A percentile compares a stretch with the other conserved stretches of the same genome.
Evolutionary conservation across 371 early-diverging fungal species (phyloP).

Genomic region (Mucor velutinosus): DNA sequence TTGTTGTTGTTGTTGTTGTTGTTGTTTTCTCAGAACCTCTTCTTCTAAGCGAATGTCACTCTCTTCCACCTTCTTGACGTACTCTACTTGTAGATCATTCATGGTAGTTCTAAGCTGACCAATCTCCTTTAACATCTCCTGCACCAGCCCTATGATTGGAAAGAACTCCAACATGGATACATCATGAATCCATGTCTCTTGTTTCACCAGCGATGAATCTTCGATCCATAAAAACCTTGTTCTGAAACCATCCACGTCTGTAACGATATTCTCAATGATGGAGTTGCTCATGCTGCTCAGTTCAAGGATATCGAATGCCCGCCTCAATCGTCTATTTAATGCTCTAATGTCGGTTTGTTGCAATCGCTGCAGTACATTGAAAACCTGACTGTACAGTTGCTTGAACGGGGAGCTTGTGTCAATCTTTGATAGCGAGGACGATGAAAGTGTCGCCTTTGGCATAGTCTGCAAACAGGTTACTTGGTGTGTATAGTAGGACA

Average conservation of each 20-base stretch:
- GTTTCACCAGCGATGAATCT: conserved; percentile 10
- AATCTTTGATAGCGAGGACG: conserved; percentile 1
- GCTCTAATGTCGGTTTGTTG: conserved; percentile 62
- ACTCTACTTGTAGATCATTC: conserved; percentile 73
- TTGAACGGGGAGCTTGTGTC: conserved; percentile 24
- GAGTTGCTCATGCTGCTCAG: conserved; percentile 75
- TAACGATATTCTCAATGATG: conserved; percentile 68
- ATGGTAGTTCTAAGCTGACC: conserved; percentile 64
- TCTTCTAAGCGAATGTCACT: conserved; percentile 53
- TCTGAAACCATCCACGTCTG: conserved; percentile 59
- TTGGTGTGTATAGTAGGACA: neutral
- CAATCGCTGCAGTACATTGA: conserved; percentile 44
- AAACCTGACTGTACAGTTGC: conserved; percentile 24
- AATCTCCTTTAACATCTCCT: conserved; percentile 66
- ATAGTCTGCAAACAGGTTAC: neutral
- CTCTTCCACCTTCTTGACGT: conserved; percentile 68
- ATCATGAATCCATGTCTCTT: conserved; percentile 27
- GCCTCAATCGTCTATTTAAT: conserved; percentile 57
- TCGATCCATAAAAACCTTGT: conserved; percentile 60
- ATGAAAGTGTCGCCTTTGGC: neutral
- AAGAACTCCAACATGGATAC: conserved; percentile 51
- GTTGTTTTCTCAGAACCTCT: conserved; percentile 45
- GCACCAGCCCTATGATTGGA: conserved; percentile 59
- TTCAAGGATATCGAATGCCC: conserved; percentile 73
- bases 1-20: conserved; percentile 18